Evolutionary conservation across 345 rosid genomes (phyloP), one percentile per base, ranked within the genome.

Genomic region (Euphorbia pulcherrima): DNA sequence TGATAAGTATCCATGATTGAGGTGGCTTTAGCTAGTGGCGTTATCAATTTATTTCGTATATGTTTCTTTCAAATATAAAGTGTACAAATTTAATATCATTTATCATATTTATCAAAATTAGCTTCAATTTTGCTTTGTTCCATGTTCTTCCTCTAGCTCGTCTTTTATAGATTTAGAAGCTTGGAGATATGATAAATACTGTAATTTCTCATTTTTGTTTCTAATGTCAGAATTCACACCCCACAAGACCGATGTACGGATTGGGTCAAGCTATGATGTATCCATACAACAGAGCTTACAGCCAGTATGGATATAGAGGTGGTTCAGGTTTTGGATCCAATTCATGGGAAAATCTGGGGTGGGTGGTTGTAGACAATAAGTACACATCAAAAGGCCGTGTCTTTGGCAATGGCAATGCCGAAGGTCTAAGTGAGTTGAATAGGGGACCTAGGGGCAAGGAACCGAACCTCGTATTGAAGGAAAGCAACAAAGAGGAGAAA

Each of bases 401-500:
- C 53, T 82, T 75, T 65, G 86, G 77, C 46, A 86, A 82, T 62
- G 92, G 88, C 79, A 91, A 84, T 67, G 65, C 77, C 8, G 90
- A 87, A 74, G 85, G 92, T 74, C 81, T 88, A 61, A 87, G 81
- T 37, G 97, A 91, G 86, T 85, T 91, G 57, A 88, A 84, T 67
- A 75, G 86, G 76, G 95, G 95, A 66, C 97, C 95, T 20, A 83
- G 97, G 70, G 81, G 82, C 37, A 83, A 79, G 60, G 77, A 68
- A 64, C 81, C 74, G 69, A 81, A 87, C 35, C 47, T 53, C 26
- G 44, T 74, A 64, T 56, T 40, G 39, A 48, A 58, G 20, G 82
- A 75, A 67, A 76, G 54, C 61, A 56, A n/a, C 57, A 68, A 40
- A 20, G 88, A 80, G 54, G 82, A 84, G 44, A 65, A 66, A 35